Conservation (phyloP, 495 filamentous ascomycete species). For the Polyplosphaeria fusca region DNA sequence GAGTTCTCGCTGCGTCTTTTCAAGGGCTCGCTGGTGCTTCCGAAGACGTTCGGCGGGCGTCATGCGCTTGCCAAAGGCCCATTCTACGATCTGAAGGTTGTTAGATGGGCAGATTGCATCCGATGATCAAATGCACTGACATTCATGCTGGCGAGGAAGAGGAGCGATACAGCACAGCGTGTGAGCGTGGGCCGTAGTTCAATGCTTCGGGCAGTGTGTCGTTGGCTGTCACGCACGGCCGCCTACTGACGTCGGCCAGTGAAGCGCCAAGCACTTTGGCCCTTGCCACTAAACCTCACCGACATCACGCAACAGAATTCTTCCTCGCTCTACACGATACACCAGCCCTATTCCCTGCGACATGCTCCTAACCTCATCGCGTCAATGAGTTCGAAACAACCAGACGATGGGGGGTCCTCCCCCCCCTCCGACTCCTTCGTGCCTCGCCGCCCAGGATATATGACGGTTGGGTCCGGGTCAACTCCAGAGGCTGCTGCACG, state of each 20-base stretch:
- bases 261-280: no score
- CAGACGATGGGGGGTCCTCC: slow-evolving; percentile 41
- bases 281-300: slow-evolving; percentile 11
- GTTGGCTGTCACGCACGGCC: no score
- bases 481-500: slow-evolving; percentile 69
- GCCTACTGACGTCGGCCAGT: no score
- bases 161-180: no score
- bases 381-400: slow-evolving; percentile 72
- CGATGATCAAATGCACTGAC: slow-evolving; percentile 37
- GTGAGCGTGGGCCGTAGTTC: no score
- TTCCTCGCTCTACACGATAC: background rate
- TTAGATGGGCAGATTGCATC: slow-evolving; percentile 4
- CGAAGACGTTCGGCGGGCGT: slow-evolving; percentile 93
- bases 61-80: slow-evolving; percentile 98
- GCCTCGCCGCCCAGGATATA: slow-evolving; percentile 58
- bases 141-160: slow-evolving; percentile 58
- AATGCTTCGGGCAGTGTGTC: no score
- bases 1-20: slow-evolving; percentile 94
- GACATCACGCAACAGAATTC: slow-evolving; percentile 23
- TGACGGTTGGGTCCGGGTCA: slow-evolving; percentile 82
- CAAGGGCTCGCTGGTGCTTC: slow-evolving; percentile 93
- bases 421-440: slow-evolving; percentile 18
- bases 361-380: slow-evolving; percentile 16
- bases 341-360: slow-evolving; percentile 7
- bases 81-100: slow-evolving; percentile 75